These are phyloP conservation scores for Dalbergia cultrata DNA, from an alignment of 306 rosid genomes.

Conservation along the genomic window DNA sequence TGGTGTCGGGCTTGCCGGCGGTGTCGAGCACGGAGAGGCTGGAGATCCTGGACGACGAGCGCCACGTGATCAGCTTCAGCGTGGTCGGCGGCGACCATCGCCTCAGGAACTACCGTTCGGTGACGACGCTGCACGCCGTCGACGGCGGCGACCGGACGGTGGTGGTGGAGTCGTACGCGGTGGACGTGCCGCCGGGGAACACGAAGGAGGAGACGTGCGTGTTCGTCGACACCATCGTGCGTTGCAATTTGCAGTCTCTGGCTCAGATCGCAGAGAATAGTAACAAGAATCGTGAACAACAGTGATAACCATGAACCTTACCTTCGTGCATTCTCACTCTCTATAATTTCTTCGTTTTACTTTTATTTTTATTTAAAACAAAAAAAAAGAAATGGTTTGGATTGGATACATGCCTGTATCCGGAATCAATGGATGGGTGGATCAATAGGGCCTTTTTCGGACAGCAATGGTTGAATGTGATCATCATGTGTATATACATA, in stretches of 20 bases:
- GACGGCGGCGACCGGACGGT: constrained; percentile 49
- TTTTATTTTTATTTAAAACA: neutral
- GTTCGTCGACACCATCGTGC: constrained; percentile 67
- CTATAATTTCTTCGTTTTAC: neutral
- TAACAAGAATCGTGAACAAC: neutral
- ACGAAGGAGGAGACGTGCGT: constrained; percentile 69
- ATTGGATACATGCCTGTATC: constrained; percentile 19
- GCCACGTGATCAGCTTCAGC: constrained; percentile 69
- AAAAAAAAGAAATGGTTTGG: constrained; percentile 32
- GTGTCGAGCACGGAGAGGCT: constrained; percentile 62
- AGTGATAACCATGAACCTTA: neutral
- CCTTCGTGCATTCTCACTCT: neutral
- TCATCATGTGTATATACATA: constrained; percentile 33
- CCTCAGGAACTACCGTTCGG: constrained; percentile 65
- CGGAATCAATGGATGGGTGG: constrained; percentile 42
- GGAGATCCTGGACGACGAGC: constrained; percentile 71
- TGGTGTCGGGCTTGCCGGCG: constrained; percentile 73
- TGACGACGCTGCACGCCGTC: constrained; percentile 60
- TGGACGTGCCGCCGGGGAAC: constrained; percentile 67
- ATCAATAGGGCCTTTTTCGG: neutral
- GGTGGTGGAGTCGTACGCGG: constrained; percentile 69
- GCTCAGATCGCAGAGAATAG: constrained; percentile 60
- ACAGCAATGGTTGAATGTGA: constrained; percentile 47
- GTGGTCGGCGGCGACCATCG: constrained; percentile 72
- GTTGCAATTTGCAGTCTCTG: constrained; percentile 69